Percentiles rank a stretch among this genome's conserved stretches.
phyloP scores from a whole-genome alignment of 129 eudicot species.

The Gnaphalium uliginosum region DNA sequence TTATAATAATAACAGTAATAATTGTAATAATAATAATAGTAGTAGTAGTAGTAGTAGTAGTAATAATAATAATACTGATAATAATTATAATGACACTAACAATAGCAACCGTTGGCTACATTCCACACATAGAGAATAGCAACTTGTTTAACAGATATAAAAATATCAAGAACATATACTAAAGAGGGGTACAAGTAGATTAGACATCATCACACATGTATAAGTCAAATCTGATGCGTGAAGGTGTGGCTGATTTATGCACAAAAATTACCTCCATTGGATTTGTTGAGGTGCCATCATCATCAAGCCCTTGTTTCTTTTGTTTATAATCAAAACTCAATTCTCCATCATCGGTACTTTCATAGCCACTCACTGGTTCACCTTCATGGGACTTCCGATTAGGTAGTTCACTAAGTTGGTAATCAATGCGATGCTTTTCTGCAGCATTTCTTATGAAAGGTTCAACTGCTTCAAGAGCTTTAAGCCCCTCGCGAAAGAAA shows the following conservation, averaged over 20 bases:
- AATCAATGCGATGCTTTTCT: slow-evolving; percentile 79
- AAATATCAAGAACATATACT: slow-evolving; percentile 9
- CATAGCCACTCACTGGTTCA: slow-evolving; percentile 52
- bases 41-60: too few species aligned
- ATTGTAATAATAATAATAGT: too few species aligned
- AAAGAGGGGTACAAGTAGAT: slow-evolving; percentile 10
- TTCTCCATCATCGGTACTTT: slow-evolving; percentile 62
- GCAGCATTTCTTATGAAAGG: slow-evolving; percentile 62
- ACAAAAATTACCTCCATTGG: slow-evolving; percentile 69
- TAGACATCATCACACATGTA: slow-evolving; percentile 11
- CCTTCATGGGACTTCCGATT: slow-evolving; percentile 51
- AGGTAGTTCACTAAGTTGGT: slow-evolving; percentile 52
- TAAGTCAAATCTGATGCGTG: slow-evolving; percentile 4
- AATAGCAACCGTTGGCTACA: background rate
- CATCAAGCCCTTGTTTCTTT: slow-evolving; percentile 58
- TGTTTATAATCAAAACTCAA: slow-evolving; percentile 70
- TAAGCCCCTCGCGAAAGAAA: slow-evolving; percentile 77
- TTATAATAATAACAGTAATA: too few species aligned
- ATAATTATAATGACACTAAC: background rate
- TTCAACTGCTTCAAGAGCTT: slow-evolving; percentile 82
- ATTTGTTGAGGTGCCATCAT: slow-evolving; percentile 48
- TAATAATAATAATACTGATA: too few species aligned
- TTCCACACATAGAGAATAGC: background rate
- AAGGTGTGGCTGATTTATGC: background rate
- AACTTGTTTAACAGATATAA: slow-evolving; percentile 12